phyloP scores from a whole-genome alignment of 2,329 filamentous ascomycete genomes.

The Talaromyces sp. region DNA sequence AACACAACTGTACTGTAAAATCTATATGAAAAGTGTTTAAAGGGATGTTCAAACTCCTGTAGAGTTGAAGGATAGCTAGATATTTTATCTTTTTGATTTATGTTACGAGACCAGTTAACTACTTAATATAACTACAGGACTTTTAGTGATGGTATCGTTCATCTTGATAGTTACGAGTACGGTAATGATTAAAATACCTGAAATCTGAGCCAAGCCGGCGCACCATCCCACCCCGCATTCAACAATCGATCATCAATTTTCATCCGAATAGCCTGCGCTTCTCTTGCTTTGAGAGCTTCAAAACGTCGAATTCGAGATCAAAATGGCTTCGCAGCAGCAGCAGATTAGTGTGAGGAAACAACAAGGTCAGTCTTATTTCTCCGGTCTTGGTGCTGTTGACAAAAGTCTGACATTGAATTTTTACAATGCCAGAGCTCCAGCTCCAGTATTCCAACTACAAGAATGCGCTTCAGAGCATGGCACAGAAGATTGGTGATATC shows the following conservation, averaged over 20 bases:
- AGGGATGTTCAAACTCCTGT: too few species aligned
- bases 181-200: too few species aligned
- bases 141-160: too few species aligned
- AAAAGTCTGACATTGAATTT: neutral
- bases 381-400: neutral
- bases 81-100: too few species aligned
- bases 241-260: slow-evolving; percentile 1
- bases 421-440: slow-evolving; percentile 41
- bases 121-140: too few species aligned
- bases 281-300: neutral
- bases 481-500: slow-evolving; percentile 93
- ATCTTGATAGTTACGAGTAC: too few species aligned
- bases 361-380: slow-evolving; percentile 35
- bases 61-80: too few species aligned
- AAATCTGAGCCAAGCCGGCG: neutral
- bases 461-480: slow-evolving; percentile 78
- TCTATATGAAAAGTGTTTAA: too few species aligned
- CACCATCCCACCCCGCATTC: slow-evolving; percentile 1
- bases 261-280: neutral
- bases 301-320: neutral
- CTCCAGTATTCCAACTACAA: slow-evolving; percentile 53
- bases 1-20: too few species aligned
- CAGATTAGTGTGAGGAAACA: slow-evolving; percentile 42
- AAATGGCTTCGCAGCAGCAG: slow-evolving; percentile 38
- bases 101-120: too few species aligned